Base-by-base conservation (phyloP, 2,329 filamentous ascomycete genomes). In the Alternaria rosae region DNA sequence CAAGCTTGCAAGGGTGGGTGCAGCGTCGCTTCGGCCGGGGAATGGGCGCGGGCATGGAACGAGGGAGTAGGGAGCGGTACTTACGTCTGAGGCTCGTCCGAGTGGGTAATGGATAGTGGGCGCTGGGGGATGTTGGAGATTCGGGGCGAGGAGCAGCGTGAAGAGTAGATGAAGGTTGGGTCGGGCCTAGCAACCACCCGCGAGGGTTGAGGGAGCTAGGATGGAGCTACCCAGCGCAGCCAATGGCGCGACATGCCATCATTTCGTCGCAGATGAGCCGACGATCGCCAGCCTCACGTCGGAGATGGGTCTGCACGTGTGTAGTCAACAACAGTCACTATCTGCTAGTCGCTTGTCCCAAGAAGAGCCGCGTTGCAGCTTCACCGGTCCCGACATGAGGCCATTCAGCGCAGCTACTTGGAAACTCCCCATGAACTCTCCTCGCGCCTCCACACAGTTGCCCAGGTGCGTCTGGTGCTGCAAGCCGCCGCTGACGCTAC, bases 51-150 rank as follows among this genome's bases (percentile, higher is more conserved):
- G 50, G 47, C 59, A 61, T 53, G 58, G 58, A 61, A 41, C 17
- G 32, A 23, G 35, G 41, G 57, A 54, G 35, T 38, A 38, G 35
- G 35, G 35, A 38, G 35, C 35, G 35, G 35, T 17, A 77, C 74
- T 71, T 77, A 78, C 76, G 67, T 57, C 11, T 60, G 60, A 54
- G 63, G 54, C 42, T 60, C 67, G 70, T 43, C 65, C 54, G 30
- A 54, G 57, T 41, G 48, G 41, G 35, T n/a, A 53, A 38, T 50
- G 20, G 32, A 30, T 21, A 26, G 51, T 26, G 28, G 30, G 26
- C 17, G 35, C 43, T 41, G 10, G 43, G 56, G 56, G 59, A 52
- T 50, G 50, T 38, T 59, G 59, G 55, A 48, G 54, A 54, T 48
- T 52, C 52, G 38, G 47, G 50, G 32, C 17, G 47, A 42, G 21